Evolutionary conservation across 805 yeast genomes (phyloP).

Genomic region (Wickerhamomyces bisporus): DNA sequence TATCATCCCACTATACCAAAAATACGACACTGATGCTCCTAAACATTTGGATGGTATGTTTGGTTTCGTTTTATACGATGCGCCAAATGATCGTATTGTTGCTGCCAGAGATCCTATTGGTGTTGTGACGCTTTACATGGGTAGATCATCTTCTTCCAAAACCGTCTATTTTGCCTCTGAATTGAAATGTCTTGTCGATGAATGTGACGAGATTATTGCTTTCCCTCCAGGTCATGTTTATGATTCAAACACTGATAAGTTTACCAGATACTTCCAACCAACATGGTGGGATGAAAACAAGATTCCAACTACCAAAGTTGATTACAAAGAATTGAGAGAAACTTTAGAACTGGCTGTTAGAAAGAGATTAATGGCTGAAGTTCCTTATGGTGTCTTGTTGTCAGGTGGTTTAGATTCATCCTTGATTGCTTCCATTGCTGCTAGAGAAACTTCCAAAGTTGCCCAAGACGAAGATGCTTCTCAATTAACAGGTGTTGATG

Average conservation of each 20-base stretch:
- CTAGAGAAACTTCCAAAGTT: constrained; percentile 88
- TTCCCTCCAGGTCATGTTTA: constrained; percentile 99
- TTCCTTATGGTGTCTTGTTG: constrained; percentile 94
- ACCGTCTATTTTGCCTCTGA: constrained; percentile 91
- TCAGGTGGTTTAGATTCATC: constrained; percentile 98
- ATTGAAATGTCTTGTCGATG: constrained; percentile 88
- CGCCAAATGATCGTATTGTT: constrained; percentile 73
- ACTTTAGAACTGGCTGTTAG: constrained; percentile 91
- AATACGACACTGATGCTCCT: constrained; percentile 88
- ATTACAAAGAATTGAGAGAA: constrained; percentile 66
- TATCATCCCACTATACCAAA: constrained; percentile 85
- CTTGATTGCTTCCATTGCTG: constrained; percentile 93
- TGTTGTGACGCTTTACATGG: constrained; percentile 93
- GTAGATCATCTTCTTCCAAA: constrained; percentile 67
- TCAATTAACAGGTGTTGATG: constrained; percentile 90
- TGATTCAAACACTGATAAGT: constrained; percentile 83
- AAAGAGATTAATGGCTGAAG: constrained; percentile 99
- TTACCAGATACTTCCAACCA: constrained; percentile 87
- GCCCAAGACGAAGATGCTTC: constrained; percentile 39
- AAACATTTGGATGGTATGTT: constrained; percentile 96
- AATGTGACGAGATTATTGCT: constrained; percentile 86
- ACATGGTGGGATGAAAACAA: constrained; percentile 85
- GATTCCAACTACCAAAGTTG: constrained; percentile 74
- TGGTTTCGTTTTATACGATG: constrained; percentile 90
- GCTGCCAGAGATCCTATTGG: constrained; percentile 99